Conservation (phyloP, 2,329 filamentous ascomycete genomes). For the Trichoderma brevicompactum region DNA sequence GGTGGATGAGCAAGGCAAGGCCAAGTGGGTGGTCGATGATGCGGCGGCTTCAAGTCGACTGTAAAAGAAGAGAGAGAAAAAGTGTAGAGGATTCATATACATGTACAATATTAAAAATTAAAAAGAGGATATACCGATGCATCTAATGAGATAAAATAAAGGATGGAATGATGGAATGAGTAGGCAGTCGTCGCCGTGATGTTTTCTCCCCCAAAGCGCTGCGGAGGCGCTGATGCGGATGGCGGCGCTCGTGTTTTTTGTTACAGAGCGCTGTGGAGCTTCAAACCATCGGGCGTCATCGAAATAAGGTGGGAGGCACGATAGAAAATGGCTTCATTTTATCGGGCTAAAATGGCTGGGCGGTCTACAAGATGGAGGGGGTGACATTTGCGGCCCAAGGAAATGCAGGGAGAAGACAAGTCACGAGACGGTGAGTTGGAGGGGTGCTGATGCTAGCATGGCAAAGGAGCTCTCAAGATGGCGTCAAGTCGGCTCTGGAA, state of each 20-base stretch:
- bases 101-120: conserved; percentile 21
- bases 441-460: conserved; percentile 8
- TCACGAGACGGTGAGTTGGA: conserved; percentile 28
- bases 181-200: not conserved
- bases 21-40: conserved; percentile 44
- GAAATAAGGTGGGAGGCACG: conserved; percentile 1
- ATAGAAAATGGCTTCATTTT: conserved; percentile 26
- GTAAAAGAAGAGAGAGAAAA: conserved; percentile 31
- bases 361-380: conserved; percentile 22
- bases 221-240: not conserved
- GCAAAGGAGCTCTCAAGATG: conserved; percentile 23
- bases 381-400: conserved; percentile 17
- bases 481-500: conserved; percentile 25
- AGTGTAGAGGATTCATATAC: conserved; percentile 10
- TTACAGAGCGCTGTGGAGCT: not conserved
- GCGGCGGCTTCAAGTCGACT: conserved; percentile 41
- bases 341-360: conserved; percentile 10
- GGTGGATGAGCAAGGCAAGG: conserved; percentile 50
- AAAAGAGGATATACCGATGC: conserved; percentile 10
- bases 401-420: conserved; percentile 24
- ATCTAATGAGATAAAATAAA: not conserved
- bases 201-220: not conserved
- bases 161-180: not conserved
- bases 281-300: conserved; percentile 28
- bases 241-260: not conserved